A percentile compares a stretch with the other conserved stretches of the same genome.
Evolutionary conservation across 352 stramenopile genomes (phyloP).

Genomic region (Phytophthora aleatoria): DNA sequence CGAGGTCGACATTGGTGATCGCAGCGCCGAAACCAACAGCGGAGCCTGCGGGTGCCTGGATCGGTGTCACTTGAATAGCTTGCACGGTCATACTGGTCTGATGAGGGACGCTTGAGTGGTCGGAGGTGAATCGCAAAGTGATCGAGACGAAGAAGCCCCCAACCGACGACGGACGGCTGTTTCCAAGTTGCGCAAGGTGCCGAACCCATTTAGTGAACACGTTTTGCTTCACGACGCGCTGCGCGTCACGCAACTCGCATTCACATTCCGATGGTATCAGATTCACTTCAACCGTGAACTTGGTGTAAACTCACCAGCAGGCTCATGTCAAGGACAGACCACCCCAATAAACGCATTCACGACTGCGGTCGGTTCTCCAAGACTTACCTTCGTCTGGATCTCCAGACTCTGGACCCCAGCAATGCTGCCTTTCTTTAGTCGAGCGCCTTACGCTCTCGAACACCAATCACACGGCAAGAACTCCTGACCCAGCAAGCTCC

Average conservation of each 20-base stretch:
- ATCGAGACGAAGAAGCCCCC: neutral
- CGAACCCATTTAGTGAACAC: neutral
- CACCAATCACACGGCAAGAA: neutral
- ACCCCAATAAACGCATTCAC: too few relatives aligned
- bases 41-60: constrained; percentile 20
- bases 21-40: constrained; percentile 29
- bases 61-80: constrained; percentile 24
- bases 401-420: too few relatives aligned
- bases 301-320: neutral
- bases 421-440: neutral
- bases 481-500: constrained; percentile 5
- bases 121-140: constrained; percentile 17
- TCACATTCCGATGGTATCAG: constrained; percentile 4
- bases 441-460: neutral
- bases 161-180: constrained; percentile 5
- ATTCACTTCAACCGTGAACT: neutral
- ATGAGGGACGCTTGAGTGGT: constrained; percentile 3
- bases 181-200: constrained; percentile 3
- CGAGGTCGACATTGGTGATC: constrained; percentile 33
- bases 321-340: neutral
- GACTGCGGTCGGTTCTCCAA: too few relatives aligned
- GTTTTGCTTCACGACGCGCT: constrained; percentile 17
- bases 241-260: constrained; percentile 23
- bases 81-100: constrained; percentile 14
- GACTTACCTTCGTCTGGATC: too few relatives aligned